phyloP scores from a whole-genome alignment of 352 stramenopile genomes.

The Globisporangium apiculatum region DNA sequence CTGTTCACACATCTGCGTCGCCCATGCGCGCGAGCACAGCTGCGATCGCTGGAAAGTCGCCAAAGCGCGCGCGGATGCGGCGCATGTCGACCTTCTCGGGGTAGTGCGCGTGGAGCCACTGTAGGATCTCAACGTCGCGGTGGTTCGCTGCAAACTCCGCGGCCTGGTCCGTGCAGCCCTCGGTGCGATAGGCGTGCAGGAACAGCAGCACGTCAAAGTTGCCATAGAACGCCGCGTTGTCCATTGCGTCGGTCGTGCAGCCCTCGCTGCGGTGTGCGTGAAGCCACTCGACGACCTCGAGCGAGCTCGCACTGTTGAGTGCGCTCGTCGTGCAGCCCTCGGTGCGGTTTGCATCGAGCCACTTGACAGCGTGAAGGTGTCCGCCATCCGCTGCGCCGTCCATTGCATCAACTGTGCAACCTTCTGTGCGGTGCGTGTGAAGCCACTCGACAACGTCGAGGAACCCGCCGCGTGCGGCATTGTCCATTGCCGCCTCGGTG shows the following conservation, averaged over 20 bases:
- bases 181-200: conserved; percentile 11
- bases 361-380: conserved; percentile 16
- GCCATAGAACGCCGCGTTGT: conserved; percentile 21
- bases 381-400: conserved; percentile 15
- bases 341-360: conserved; percentile 12
- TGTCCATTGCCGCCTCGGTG: conserved; percentile 21
- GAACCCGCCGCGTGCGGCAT: conserved; percentile 5
- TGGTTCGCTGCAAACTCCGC: conserved; percentile 17
- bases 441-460: conserved; percentile 9
- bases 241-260: conserved; percentile 20
- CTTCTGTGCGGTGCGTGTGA: conserved; percentile 9
- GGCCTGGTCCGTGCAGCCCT: conserved; percentile 16
- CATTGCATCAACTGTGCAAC: conserved; percentile 18
- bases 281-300: conserved; percentile 15
- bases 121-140: conserved; percentile 14
- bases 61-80: conserved; percentile 8
- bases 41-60: conserved; percentile 1
- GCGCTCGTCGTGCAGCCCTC: conserved; percentile 16
- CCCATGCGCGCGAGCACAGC: conserved; percentile 5
- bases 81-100: conserved; percentile 11
- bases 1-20: background rate
- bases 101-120: conserved; percentile 14
- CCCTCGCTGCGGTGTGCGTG: conserved; percentile 14
- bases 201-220: conserved; percentile 22
- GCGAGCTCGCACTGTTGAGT: conserved; percentile 12